Conservation (phyloP, 2,329 filamentous ascomycete species). For the Scortechinia acanthostroma region DNA sequence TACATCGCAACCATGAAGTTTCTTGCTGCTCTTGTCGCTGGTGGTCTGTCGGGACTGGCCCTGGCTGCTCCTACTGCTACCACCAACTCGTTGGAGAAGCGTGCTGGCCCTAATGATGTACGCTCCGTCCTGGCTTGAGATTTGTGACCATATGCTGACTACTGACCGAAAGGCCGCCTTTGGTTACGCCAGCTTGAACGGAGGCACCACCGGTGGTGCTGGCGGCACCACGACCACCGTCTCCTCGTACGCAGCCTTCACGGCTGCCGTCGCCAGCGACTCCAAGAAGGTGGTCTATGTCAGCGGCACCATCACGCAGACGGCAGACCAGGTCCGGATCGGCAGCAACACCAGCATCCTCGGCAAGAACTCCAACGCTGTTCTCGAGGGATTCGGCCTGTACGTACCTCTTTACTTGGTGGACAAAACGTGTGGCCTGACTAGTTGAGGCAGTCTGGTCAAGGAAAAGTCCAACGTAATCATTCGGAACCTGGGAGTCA, state of each 20-base stretch:
- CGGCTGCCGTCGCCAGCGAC: constrained; percentile 35
- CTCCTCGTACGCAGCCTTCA: constrained; percentile 37
- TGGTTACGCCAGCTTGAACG: neutral
- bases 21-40: neutral
- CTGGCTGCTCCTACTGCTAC: neutral
- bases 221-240: constrained; percentile 47
- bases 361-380: constrained; percentile 23
- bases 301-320: constrained; percentile 29
- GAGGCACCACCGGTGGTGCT: constrained; percentile 39
- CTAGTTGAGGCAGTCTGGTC: constrained; percentile 41
- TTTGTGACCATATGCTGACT: no score
- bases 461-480: constrained; percentile 48
- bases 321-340: constrained; percentile 30
- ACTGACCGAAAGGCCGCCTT: no score
- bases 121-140: no score
- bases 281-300: constrained; percentile 35
- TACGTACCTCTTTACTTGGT: constrained; percentile 8
- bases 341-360: constrained; percentile 41
- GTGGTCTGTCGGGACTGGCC: neutral
- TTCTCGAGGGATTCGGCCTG: constrained; percentile 12
- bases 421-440: constrained; percentile 16
- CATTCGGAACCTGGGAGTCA: constrained; percentile 52
- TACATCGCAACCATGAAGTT: neutral
- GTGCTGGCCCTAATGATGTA: neutral
- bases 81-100: neutral